Evolutionary conservation across 169 alveolate genomes (phyloP).

Genomic region (Eimeria acervulina): DNA sequence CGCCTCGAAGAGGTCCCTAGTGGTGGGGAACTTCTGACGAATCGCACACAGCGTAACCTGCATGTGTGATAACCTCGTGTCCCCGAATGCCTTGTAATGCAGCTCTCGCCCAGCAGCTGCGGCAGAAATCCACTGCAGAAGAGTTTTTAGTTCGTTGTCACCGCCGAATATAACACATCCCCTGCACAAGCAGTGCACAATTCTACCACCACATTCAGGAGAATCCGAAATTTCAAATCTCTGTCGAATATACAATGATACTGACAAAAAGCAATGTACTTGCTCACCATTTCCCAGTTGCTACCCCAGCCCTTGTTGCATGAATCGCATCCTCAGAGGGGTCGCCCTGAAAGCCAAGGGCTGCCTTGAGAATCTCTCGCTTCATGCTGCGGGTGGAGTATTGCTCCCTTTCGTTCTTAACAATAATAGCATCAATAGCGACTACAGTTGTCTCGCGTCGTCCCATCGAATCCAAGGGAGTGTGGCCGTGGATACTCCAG

Average conservation of each 20-base stretch:
- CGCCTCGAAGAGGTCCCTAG: constrained; percentile 28
- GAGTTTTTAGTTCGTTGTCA: not conserved
- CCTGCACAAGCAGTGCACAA: constrained; percentile 28
- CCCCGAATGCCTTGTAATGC: constrained; percentile 42
- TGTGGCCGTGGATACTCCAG: constrained; percentile 51
- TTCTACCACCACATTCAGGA: not conserved
- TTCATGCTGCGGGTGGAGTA: constrained; percentile 11
- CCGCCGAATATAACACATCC: constrained; percentile 28
- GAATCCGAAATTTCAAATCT: not conserved
- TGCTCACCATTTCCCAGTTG: constrained; percentile 72
- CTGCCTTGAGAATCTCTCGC: constrained; percentile 74
- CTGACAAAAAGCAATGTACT: not conserved
- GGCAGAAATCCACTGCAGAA: constrained; percentile 49
- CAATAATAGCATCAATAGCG: constrained; percentile 68
- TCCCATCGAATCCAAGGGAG: constrained; percentile 74
- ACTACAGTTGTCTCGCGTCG: constrained; percentile 69
- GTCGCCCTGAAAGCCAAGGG: constrained; percentile 79
- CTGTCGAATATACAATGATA: not conserved
- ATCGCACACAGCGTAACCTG: not conserved
- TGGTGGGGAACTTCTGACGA: constrained; percentile 41
- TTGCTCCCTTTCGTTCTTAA: constrained; percentile 26
- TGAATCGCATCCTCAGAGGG: constrained; percentile 45
- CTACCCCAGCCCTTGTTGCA: constrained; percentile 16
- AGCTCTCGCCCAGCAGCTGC: constrained; percentile 42
- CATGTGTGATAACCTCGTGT: not conserved